Evolutionary conservation across 306 rosid genomes (phyloP), one percentile per base, ranked within the genome.

Genomic region (Dryas octopetala): DNA sequence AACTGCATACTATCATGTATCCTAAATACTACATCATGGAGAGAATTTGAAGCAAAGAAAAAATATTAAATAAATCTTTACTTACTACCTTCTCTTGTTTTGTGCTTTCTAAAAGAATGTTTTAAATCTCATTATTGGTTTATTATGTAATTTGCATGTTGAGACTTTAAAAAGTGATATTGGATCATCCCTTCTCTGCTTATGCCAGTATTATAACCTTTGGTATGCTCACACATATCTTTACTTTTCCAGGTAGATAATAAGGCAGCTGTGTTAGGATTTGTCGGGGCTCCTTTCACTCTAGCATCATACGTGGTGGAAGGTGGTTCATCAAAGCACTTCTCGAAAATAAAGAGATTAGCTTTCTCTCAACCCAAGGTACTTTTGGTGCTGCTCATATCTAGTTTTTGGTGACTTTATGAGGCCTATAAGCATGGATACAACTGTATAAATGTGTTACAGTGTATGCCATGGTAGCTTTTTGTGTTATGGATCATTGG

Each of bases 221-320:
- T 57, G 38, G 43, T 57, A 61, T 75, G 32, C 66, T 70, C 32
- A 74, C 44, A 40, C 48, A 16, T 66, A 12, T 71, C 60, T 60
- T 65, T 71, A 75, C 81, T 69, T 70, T 81, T 72, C 70, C 89
- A 95, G 99, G 97, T 95, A 68, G 91, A 86, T 86, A 89, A 89
- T 76, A 76, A 86, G 85, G 97, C 99, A 48, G 97, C 97, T 3
- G 97, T 92, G 71, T 89, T 95, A 57, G 98, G 99, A 73, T 95
- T 95, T 73, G 99, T 95, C 2, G 99, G 99, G 41, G 99, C 99
- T 79, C 99, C 99, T 1, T 95, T 95, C 73, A 95, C 99, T 76
- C 80, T 95, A 62, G 99, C 99, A 55, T 95, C 99, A 1, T 95
- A 95, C 50, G 99, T 95, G 73, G 99, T 95, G 40, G 99, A 95